phyloP scores from a whole-genome alignment of 805 yeast species.

The Jamesozyma lodderae region DNA sequence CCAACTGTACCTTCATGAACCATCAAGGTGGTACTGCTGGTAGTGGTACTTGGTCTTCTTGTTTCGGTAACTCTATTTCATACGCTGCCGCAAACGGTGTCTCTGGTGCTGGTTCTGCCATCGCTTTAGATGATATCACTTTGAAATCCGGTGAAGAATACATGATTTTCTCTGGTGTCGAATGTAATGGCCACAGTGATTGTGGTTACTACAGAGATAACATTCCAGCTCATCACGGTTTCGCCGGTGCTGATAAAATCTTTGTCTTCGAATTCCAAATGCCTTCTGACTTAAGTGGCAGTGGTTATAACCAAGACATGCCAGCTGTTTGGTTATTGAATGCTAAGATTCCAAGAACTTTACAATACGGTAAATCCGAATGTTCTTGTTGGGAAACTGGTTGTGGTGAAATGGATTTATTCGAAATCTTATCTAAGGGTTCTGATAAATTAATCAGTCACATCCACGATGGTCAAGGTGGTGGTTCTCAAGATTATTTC shows the following conservation, averaged over 20 bases:
- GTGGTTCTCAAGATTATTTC: slow-evolving; percentile 83
- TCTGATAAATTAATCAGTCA: slow-evolving; percentile 68
- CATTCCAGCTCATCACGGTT: slow-evolving; percentile 92
- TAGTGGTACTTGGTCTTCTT: slow-evolving; percentile 79
- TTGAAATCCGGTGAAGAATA: slow-evolving; percentile 69
- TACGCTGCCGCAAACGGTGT: slow-evolving; percentile 72
- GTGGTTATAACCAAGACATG: slow-evolving; percentile 70
- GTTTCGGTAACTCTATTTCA: slow-evolving; percentile 89
- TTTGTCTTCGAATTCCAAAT: slow-evolving; percentile 89
- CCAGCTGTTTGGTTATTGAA: slow-evolving; percentile 96
- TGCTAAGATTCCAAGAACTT: slow-evolving; percentile 93
- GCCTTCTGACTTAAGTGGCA: slow-evolving; percentile 61
- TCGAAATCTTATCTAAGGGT: slow-evolving; percentile 78
- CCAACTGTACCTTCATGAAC: slow-evolving; percentile 77
- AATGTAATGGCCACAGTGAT: slow-evolving; percentile 43
- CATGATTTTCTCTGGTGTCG: slow-evolving; percentile 67
- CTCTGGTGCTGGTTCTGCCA: slow-evolving; percentile 60
- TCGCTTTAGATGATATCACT: slow-evolving; percentile 58
- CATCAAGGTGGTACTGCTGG: slow-evolving; percentile 74
- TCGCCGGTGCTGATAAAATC: slow-evolving; percentile 74
- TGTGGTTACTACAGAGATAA: slow-evolving; percentile 85
- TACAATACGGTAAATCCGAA: slow-evolving; percentile 74
- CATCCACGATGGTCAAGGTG: slow-evolving; percentile 76
- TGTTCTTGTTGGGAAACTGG: slow-evolving; percentile 98
- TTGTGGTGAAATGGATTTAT: slow-evolving; percentile 95